Conservation (phyloP, 2,329 filamentous ascomycete genomes). For the Penicillium janthinellum region DNA sequence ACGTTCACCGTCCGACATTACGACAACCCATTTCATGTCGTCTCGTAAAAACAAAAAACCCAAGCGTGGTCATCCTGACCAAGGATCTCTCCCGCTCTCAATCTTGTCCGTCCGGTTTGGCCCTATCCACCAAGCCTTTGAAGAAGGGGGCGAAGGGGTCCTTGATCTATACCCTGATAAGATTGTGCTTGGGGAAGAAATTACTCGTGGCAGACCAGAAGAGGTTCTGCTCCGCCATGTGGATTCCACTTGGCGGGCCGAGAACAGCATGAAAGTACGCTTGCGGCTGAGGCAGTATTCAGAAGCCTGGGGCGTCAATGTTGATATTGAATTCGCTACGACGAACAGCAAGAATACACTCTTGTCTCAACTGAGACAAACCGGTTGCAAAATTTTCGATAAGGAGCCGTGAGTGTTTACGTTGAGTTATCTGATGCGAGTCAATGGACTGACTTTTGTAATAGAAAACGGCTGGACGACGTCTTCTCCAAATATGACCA, state of each 20-base stretch:
- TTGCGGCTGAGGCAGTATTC: slow-evolving; percentile 28
- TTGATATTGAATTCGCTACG: slow-evolving; percentile 36
- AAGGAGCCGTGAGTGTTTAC: slow-evolving; percentile 31
- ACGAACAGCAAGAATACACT: background rate
- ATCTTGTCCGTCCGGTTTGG: slow-evolving; percentile 27
- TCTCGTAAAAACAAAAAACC: slow-evolving; percentile 18
- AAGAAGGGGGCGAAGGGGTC: slow-evolving; percentile 8
- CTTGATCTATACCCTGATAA: slow-evolving; percentile 19
- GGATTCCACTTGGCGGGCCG: slow-evolving; percentile 16
- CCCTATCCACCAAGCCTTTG: slow-evolving; percentile 10
- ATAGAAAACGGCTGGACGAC: slow-evolving; percentile 39
- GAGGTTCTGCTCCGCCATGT: slow-evolving; percentile 29
- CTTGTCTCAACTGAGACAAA: slow-evolving; percentile 8
- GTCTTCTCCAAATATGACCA: slow-evolving; percentile 28
- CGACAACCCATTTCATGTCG: slow-evolving; percentile 30
- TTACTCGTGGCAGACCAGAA: background rate
- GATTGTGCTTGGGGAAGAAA: slow-evolving; percentile 13
- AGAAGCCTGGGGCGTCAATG: slow-evolving; percentile 15
- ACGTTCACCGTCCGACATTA: slow-evolving; percentile 38
- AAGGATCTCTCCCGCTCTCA: background rate
- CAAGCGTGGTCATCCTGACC: slow-evolving; percentile 9
- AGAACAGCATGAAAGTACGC: slow-evolving; percentile 24
- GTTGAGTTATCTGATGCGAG: background rate
- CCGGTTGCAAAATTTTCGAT: slow-evolving; percentile 11
- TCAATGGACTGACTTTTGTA: slow-evolving; percentile 10